Evolutionary conservation across 2,329 filamentous ascomycete species (phyloP), one percentile per base, ranked within the genome.

Genomic region (Scytalidium lignicola): DNA sequence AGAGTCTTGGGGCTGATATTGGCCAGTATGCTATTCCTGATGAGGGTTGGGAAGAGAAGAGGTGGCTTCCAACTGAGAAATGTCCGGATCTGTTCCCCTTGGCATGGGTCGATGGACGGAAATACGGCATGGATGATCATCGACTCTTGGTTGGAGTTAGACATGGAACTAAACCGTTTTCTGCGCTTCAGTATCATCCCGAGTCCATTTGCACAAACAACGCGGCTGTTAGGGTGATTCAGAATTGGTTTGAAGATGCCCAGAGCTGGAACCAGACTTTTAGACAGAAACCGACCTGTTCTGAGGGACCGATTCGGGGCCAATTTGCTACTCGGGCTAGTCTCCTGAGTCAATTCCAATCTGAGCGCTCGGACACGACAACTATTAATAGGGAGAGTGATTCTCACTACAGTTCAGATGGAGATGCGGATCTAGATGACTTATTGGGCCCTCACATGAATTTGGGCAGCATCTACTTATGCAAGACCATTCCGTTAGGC

Each of bases 161-260:
- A 51, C 85, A 88, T 61, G 64, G 51, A 9, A 55, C 60, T 2
- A 80, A 79, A 52, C 85, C 85, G 2, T 84, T 85, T 51, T 86
- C 79, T 74, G 85, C 79, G 1, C 73, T 88, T 7, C 85, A 88
- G 55, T 88, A 86, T 57, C 84, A 88, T 59, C 84, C 85, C 0
- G 85, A 88, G 60, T 87, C 83, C 0, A 74, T 82, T 23, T 88
- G 83, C 64, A 86, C 84, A 28, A 81, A 79, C 26, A 67, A 71
- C 22, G 72, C 75, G 52, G 76, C 80, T 15, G 70, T 63, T 13
- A 65, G 68, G 19, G 62, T 88, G 19, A 69, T 88, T 26, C 64
- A 65, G 40, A 82, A 80, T 52, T 88, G 85, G 83, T 87, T 83
- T 78, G 60, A 62, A 7, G 64, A 74, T 53, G 75, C 75, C 15